Percentiles rank a stretch among this genome's conserved stretches.
These are phyloP conservation scores for Vaccinium corymbosum DNA, from an alignment of 148 eudicot species.

Conservation along the genomic window DNA sequence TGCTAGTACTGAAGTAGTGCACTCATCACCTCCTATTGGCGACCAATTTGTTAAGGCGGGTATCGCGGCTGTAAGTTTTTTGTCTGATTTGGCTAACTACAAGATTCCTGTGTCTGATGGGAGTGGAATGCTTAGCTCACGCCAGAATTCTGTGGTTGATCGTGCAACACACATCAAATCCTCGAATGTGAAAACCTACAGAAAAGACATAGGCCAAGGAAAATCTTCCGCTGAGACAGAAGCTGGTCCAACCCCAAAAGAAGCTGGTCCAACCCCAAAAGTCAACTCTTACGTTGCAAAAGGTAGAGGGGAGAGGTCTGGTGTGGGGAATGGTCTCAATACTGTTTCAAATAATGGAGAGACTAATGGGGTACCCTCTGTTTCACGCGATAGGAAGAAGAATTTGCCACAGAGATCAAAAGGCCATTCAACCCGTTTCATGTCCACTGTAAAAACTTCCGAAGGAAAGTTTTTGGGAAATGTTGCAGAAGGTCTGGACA, in stretches of 20 bases:
- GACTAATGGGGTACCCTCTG: conserved; percentile 23
- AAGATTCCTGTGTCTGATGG: conserved; percentile 65
- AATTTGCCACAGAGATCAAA: conserved; percentile 40
- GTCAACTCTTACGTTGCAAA: conserved; percentile 30
- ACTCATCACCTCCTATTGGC: conserved; percentile 51
- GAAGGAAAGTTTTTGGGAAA: conserved; percentile 33
- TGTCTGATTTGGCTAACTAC: conserved; percentile 66
- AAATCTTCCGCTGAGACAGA: conserved; percentile 34
- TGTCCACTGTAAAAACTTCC: conserved; percentile 32
- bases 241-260: conserved; percentile 32
- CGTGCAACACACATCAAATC: conserved; percentile 39
- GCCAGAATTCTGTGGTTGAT: conserved; percentile 47
- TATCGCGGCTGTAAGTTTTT: conserved; percentile 66
- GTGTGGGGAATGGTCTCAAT: conserved; percentile 28
- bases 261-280: conserved; percentile 32
- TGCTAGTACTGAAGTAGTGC: conserved; percentile 28
- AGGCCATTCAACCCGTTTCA: conserved; percentile 26
- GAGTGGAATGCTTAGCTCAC: conserved; percentile 34
- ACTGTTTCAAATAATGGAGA: conserved; percentile 27
- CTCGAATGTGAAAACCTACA: conserved; percentile 40
- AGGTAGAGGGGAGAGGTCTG: conserved; percentile 31
- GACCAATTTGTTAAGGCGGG: conserved; percentile 81
- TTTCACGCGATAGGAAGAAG: conserved; percentile 28
- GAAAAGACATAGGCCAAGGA: conserved; percentile 31
- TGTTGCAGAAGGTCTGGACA: conserved; percentile 29